phyloP scores from a whole-genome alignment of 2,329 filamentous ascomycete genomes.

The Colletotrichum sidae region DNA sequence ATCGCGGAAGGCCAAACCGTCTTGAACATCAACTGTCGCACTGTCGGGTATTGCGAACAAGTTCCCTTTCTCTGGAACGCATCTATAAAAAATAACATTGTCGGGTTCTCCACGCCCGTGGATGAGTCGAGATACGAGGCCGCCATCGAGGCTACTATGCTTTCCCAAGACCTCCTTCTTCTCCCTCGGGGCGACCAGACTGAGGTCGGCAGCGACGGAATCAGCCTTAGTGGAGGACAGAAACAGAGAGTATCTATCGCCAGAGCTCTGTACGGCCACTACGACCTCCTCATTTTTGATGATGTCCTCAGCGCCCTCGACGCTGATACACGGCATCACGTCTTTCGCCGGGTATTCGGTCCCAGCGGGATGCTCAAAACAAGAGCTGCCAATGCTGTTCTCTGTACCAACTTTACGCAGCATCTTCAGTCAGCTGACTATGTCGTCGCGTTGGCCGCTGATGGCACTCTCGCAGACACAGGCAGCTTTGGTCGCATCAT shows the following conservation, averaged over 20 bases:
- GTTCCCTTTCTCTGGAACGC: constrained; percentile 47
- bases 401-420: background rate
- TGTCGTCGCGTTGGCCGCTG: constrained; percentile 53
- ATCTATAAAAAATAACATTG: constrained; percentile 51
- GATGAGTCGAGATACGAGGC: constrained; percentile 47
- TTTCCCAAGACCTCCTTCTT: constrained; percentile 44
- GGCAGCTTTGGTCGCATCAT: constrained; percentile 51
- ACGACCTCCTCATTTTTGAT: constrained; percentile 47
- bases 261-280: constrained; percentile 45
- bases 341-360: constrained; percentile 46
- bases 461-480: constrained; percentile 55
- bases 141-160: constrained; percentile 48
- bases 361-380: constrained; percentile 31
- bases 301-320: constrained; percentile 51
- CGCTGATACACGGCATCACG: constrained; percentile 45
- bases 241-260: constrained; percentile 42
- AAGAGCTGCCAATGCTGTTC: background rate
- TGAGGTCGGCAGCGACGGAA: constrained; percentile 52
- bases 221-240: constrained; percentile 56
- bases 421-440: constrained; percentile 35
- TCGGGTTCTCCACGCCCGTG: constrained; percentile 48
- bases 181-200: constrained; percentile 51
- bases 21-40: constrained; percentile 18
- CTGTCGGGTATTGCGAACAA: constrained; percentile 37
- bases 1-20: constrained; percentile 34